A percentile compares a stretch with the other conserved stretches of the same genome.
Evolutionary conservation across 164 flowering plant species (phyloP).

Genomic region (Dillenia turbinata): DNA sequence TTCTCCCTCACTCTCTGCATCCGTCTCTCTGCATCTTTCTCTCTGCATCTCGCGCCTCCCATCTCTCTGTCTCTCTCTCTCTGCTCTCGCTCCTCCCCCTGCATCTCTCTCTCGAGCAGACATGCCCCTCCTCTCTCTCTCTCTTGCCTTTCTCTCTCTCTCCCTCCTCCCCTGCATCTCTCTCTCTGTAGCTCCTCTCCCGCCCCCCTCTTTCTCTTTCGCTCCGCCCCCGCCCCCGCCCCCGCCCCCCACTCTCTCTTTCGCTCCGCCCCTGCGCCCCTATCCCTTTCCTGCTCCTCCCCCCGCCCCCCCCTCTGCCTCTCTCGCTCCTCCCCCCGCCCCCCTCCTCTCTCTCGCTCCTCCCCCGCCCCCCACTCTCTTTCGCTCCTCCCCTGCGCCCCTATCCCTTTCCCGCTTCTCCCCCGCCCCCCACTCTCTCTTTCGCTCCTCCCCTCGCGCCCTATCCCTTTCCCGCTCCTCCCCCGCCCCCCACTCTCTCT

Average conservation of each 20-base stretch:
- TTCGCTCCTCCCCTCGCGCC: not conserved
- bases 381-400: not conserved
- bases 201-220: not conserved
- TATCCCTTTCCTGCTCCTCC: not conserved
- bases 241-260: not conserved
- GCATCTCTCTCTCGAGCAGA: not conserved
- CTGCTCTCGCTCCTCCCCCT: not conserved
- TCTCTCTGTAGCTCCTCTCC: not conserved
- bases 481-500: too few relatives aligned
- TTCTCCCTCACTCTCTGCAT: not conserved
- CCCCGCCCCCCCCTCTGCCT: not conserved
- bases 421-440: not conserved
- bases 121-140: not conserved
- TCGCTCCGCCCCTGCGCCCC: not conserved
- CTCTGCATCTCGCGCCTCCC: not conserved
- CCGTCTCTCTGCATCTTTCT: too few relatives aligned
- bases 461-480: too few relatives aligned
- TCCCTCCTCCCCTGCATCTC: not conserved
- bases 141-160: not conserved
- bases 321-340: not conserved
- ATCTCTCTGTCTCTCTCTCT: not conserved
- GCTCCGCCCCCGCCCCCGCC: not conserved
- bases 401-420: not conserved
- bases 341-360: not conserved
- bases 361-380: not conserved